phyloP scores from a whole-genome alignment of 345 rosid genomes.

The Combretum micranthum region DNA sequence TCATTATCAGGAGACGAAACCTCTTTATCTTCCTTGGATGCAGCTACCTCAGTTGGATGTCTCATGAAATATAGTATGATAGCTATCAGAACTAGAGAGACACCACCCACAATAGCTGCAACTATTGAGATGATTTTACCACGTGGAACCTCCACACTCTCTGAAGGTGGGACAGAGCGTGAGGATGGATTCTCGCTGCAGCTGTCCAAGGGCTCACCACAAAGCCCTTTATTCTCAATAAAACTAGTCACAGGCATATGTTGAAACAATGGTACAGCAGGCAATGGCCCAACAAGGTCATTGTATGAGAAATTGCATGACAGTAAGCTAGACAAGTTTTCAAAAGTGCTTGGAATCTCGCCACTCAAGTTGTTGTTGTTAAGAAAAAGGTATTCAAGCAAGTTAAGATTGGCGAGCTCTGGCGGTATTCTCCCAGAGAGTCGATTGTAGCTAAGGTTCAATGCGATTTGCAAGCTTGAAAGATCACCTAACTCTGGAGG shows the following conservation, averaged over 20 bases:
- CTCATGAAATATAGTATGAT: slow-evolving; percentile 56
- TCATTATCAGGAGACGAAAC: slow-evolving; percentile 39
- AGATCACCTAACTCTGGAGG: slow-evolving; percentile 72
- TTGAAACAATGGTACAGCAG: slow-evolving; percentile 45
- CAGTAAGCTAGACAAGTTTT: slow-evolving; percentile 59
- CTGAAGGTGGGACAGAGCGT: slow-evolving; percentile 18
- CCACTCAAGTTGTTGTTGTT: slow-evolving; percentile 77
- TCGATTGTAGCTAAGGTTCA: slow-evolving; percentile 80
- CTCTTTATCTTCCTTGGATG: slow-evolving; percentile 44
- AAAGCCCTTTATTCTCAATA: slow-evolving; percentile 66
- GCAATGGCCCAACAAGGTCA: slow-evolving; percentile 66
- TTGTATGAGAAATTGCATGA: slow-evolving; percentile 93
- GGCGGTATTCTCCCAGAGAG: slow-evolving; percentile 67
- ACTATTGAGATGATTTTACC: slow-evolving; percentile 53
- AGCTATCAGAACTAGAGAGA: slow-evolving; percentile 64
- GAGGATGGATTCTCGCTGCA: slow-evolving; percentile 41
- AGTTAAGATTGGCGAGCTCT: slow-evolving; percentile 66
- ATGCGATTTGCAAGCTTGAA: slow-evolving; percentile 81
- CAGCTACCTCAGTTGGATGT: slow-evolving; percentile 32
- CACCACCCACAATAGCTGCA: slow-evolving; percentile 59
- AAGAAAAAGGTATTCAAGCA: slow-evolving; percentile 59
- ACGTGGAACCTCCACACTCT: slow-evolving; percentile 17
- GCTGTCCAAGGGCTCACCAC: slow-evolving; percentile 56
- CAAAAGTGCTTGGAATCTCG: slow-evolving; percentile 62
- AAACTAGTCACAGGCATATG: slow-evolving; percentile 56